These are phyloP conservation scores for Maudiozyma turicensis DNA, from an alignment of 805 yeast species.

Conservation along the genomic window DNA sequence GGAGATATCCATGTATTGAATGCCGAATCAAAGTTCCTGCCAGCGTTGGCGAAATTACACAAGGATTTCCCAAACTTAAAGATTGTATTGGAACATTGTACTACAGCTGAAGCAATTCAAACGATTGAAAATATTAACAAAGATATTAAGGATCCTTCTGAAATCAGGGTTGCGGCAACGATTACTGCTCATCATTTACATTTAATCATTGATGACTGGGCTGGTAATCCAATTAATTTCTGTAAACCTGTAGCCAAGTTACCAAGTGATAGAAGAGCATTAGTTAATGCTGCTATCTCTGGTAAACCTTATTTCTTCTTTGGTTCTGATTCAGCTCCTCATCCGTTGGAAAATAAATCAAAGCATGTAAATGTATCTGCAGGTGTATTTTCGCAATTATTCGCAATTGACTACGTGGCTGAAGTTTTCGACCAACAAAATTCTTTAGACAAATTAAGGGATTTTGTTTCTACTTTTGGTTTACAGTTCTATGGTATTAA, in stretches of 20 bases:
- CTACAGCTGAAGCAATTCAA: constrained; percentile 80
- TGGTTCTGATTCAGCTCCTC: constrained; percentile 98
- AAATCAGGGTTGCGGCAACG: constrained; percentile 72
- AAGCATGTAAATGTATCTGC: constrained; percentile 84
- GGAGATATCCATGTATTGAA: constrained; percentile 78
- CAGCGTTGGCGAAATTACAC: constrained; percentile 75
- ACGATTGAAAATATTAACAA: constrained; percentile 59
- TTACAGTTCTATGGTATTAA: constrained; percentile 56
- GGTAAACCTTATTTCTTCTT: constrained; percentile 91
- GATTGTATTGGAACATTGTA: constrained; percentile 89
- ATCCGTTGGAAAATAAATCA: constrained; percentile 71
- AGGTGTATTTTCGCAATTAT: constrained; percentile 91
- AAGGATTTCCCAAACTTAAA: constrained; percentile 74
- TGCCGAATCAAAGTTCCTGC: constrained; percentile 88
- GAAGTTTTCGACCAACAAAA: constrained; percentile 65
- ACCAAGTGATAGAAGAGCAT: constrained; percentile 72
- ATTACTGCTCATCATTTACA: constrained; percentile 93
- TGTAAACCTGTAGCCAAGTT: constrained; percentile 97
- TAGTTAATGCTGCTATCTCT: constrained; percentile 79
- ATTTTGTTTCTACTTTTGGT: constrained; percentile 72
- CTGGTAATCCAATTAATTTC: constrained; percentile 88
- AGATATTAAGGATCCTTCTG: constrained; percentile 25
- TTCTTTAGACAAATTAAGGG: constrained; percentile 54
- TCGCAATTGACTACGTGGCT: constrained; percentile 75
- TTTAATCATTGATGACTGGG: constrained; percentile 89